Percentiles rank a stretch among this genome's conserved stretches.
Conservation (phyloP, 1,284 basidiomycete species). For the Polyporus tsugae region DNA sequence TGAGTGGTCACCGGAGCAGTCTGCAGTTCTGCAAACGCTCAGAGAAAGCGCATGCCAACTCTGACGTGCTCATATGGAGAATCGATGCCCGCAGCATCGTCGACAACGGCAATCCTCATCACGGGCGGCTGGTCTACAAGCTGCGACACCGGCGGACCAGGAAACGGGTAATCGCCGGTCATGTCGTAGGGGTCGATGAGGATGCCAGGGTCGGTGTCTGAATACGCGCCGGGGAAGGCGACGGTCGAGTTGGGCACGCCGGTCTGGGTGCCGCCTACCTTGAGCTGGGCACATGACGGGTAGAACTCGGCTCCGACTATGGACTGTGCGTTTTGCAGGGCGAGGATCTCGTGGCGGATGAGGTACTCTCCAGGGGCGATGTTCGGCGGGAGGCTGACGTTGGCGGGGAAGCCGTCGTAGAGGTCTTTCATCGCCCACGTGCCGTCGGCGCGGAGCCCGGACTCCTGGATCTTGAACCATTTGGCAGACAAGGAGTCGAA, state of each 20-base stretch:
- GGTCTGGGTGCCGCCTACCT: slow-evolving; percentile 57
- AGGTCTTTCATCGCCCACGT: slow-evolving; percentile 50
- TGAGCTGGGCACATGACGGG: slow-evolving; percentile 68
- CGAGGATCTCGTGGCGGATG: slow-evolving; percentile 70
- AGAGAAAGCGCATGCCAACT: not conserved
- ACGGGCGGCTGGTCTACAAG: slow-evolving; percentile 20
- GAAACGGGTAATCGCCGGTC: slow-evolving; percentile 44
- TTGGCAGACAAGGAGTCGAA: slow-evolving; percentile 63
- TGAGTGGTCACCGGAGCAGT: not conserved
- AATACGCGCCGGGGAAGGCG: slow-evolving; percentile 70
- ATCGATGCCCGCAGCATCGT: not conserved
- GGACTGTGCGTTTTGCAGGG: slow-evolving; percentile 62
- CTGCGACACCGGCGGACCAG: slow-evolving; percentile 46
- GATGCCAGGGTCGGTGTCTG: slow-evolving; percentile 67
- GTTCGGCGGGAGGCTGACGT: slow-evolving; percentile 59
- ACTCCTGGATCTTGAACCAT: slow-evolving; percentile 73
- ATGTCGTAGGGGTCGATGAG: slow-evolving; percentile 46
- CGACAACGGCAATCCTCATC: not conserved
- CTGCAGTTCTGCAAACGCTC: not conserved
- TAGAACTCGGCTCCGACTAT: slow-evolving; percentile 75
- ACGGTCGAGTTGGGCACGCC: slow-evolving; percentile 56
- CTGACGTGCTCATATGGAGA: not conserved
- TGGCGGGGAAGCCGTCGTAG: slow-evolving; percentile 45
- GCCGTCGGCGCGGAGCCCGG: slow-evolving; percentile 45
- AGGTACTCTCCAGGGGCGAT: slow-evolving; percentile 71